phyloP scores from a whole-genome alignment of 805 yeast species.

The Metschnikowia matae region DNA sequence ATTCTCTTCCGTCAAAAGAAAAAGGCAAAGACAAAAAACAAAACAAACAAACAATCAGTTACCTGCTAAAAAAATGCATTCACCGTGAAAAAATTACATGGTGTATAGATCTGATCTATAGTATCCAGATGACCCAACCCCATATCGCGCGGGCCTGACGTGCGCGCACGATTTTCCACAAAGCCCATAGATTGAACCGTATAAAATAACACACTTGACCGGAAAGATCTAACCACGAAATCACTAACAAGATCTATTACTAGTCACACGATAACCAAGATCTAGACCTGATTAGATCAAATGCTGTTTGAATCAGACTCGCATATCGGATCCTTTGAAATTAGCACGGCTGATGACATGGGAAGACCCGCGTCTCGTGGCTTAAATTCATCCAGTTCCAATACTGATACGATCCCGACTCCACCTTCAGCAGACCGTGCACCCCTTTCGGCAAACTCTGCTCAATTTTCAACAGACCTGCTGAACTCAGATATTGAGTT shows the following conservation, averaged over 20 bases:
- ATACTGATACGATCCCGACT: background rate
- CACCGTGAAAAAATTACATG: too few species aligned
- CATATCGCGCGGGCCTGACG: background rate
- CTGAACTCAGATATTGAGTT: background rate
- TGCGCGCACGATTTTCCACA: slow-evolving; percentile 6
- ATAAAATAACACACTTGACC: background rate
- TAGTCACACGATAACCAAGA: background rate
- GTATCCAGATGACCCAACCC: background rate
- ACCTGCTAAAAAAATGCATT: too few species aligned
- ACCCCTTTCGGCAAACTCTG: background rate
- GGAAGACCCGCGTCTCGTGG: background rate
- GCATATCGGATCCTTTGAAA: background rate
- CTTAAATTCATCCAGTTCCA: background rate
- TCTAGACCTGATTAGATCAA: background rate
- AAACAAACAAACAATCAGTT: too few species aligned
- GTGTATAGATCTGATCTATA: background rate
- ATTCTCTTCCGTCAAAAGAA: too few species aligned
- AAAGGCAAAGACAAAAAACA: too few species aligned
- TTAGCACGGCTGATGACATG: background rate
- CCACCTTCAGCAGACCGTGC: background rate
- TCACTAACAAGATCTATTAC: background rate
- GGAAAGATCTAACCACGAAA: background rate
- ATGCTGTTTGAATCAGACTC: slow-evolving; percentile 1
- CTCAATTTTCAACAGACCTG: background rate
- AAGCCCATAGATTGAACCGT: background rate